Conservation (phyloP, 352 stramenopile species). For the Globisporangium paroecandrum region DNA sequence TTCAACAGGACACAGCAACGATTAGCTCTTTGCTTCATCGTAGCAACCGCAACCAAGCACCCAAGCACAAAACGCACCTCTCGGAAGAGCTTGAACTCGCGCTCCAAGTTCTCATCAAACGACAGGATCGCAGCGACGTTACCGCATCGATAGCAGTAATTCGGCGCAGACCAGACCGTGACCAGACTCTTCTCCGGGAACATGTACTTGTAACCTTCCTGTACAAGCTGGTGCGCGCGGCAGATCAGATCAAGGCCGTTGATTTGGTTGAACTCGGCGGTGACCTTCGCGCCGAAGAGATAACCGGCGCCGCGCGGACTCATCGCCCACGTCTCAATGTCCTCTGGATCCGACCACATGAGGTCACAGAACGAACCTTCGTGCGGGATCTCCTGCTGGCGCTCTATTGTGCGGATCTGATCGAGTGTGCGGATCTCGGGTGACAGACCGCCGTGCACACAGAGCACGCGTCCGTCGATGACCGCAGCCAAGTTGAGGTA, state of each 20-base stretch:
- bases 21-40: neutral
- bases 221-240: slow-evolving; percentile 86
- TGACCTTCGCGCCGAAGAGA: slow-evolving; percentile 86
- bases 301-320: slow-evolving; percentile 87
- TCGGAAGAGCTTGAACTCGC: slow-evolving; percentile 87
- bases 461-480: slow-evolving; percentile 90
- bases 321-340: slow-evolving; percentile 90
- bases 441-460: slow-evolving; percentile 94
- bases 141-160: slow-evolving; percentile 86
- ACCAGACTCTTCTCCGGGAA: slow-evolving; percentile 83
- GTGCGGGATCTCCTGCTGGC: slow-evolving; percentile 95
- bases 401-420: slow-evolving; percentile 95
- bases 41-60: neutral
- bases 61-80: slow-evolving; percentile 43
- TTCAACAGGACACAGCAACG: slow-evolving; percentile 2
- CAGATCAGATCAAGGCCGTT: slow-evolving; percentile 89
- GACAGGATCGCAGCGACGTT: slow-evolving; percentile 82
- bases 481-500: slow-evolving; percentile 93
- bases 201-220: slow-evolving; percentile 92
- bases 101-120: slow-evolving; percentile 83
- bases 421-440: slow-evolving; percentile 94
- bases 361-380: slow-evolving; percentile 97
- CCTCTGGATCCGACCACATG: slow-evolving; percentile 97
- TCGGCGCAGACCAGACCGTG: slow-evolving; percentile 80
- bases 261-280: slow-evolving; percentile 89